Evolutionary conservation across 2,329 filamentous ascomycete species (phyloP).

Genomic region (Gyromitra esculenta): DNA sequence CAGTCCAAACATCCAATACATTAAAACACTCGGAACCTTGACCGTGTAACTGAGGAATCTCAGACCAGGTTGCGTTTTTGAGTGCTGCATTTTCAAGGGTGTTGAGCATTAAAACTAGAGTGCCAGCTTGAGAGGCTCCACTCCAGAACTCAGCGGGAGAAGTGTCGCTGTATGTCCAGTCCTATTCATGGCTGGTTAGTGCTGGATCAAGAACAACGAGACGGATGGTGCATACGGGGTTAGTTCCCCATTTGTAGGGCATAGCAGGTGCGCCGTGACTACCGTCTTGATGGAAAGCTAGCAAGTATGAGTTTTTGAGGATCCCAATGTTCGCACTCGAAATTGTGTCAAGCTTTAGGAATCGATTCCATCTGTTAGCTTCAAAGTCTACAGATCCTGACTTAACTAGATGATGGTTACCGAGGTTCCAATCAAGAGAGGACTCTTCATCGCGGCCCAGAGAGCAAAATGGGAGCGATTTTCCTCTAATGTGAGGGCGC

Average conservation of each 20-base stretch:
- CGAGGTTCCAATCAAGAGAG: constrained; percentile 65
- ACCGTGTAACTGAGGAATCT: constrained; percentile 62
- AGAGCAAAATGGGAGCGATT: constrained; percentile 66
- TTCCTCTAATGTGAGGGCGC: constrained; percentile 63
- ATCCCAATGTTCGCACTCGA: constrained; percentile 61
- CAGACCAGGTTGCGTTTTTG: constrained; percentile 61
- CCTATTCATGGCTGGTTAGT: background rate
- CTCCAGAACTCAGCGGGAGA: constrained; percentile 66
- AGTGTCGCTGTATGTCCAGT: constrained; percentile 60
- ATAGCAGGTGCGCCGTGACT: constrained; percentile 62
- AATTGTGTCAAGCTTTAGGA: constrained; percentile 60
- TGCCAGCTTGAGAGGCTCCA: constrained; percentile 62
- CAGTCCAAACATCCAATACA: constrained; percentile 64
- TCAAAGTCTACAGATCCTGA: background rate
- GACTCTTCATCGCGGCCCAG: constrained; percentile 66
- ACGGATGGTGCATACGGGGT: constrained; percentile 56
- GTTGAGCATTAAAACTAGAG: constrained; percentile 65
- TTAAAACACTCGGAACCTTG: constrained; percentile 58
- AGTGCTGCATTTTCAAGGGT: constrained; percentile 58
- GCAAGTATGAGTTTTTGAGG: constrained; percentile 62
- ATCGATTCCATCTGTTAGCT: background rate
- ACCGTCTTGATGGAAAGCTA: constrained; percentile 64
- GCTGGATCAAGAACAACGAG: too few species aligned
- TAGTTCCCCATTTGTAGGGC: constrained; percentile 60
- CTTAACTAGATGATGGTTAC: constrained; percentile 54